Percentiles rank a stretch among this genome's conserved stretches.
phyloP scores from a whole-genome alignment of 2,329 filamentous ascomycete species.

The Sclerotiophoma versabilis region DNA sequence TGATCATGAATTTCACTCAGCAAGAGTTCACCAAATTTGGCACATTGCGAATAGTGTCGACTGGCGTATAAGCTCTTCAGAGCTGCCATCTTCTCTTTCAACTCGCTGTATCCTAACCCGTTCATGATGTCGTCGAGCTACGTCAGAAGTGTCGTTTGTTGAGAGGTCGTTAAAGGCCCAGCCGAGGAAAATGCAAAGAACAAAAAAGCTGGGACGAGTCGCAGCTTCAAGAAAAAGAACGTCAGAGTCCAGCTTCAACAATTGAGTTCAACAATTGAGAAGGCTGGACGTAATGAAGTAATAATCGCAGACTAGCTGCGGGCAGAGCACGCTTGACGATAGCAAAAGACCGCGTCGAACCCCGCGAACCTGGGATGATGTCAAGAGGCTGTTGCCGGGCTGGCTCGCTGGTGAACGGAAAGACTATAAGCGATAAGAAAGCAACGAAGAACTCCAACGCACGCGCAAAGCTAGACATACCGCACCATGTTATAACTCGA shows the following conservation, averaged over 20 bases:
- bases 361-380: conserved; percentile 13
- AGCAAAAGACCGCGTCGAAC: conserved; percentile 4
- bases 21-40: conserved; percentile 35
- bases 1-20: conserved; percentile 28
- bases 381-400: conserved; percentile 8
- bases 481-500: conserved; percentile 23
- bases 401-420: neutral
- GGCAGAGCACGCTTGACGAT: conserved; percentile 5
- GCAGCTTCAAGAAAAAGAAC: neutral
- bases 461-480: conserved; percentile 13
- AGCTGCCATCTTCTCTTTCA: conserved; percentile 35
- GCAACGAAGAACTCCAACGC: conserved; percentile 12
- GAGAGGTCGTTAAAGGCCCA: neutral
- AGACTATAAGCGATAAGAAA: conserved; percentile 5
- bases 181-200: neutral
- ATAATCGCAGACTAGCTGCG: conserved; percentile 12
- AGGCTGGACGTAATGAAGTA: conserved; percentile 18
- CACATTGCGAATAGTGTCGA: conserved; percentile 48
- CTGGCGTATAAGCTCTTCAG: conserved; percentile 44
- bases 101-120: conserved; percentile 23
- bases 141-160: neutral
- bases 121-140: neutral
- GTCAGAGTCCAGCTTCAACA: conserved; percentile 5
- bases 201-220: neutral
- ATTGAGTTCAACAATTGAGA: conserved; percentile 1